A percentile compares a stretch with the other conserved stretches of the same genome.
These are phyloP conservation scores for Macrolepiota albuminosa DNA, from an alignment of 768 basidiomycete species.

Conservation along the genomic window DNA sequence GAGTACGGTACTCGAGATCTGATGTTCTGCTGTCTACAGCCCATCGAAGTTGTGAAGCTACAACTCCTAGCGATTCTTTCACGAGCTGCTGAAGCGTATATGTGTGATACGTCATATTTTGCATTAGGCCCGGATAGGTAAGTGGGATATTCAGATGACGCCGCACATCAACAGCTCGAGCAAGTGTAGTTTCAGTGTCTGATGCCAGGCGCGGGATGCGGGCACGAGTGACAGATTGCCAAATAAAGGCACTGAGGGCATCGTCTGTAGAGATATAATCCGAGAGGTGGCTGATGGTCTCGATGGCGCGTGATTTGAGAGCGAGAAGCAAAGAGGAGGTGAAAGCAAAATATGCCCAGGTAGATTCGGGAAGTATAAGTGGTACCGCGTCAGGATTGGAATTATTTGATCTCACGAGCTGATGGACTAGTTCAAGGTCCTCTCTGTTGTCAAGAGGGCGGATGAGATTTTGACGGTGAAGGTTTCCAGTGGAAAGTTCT, in stretches of 20 bases:
- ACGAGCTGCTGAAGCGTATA: constrained; percentile 12
- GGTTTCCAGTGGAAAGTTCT: constrained; percentile 18
- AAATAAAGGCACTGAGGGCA: constrained; percentile 22
- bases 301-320: constrained; percentile 18
- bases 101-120: constrained; percentile 21
- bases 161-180: constrained; percentile 22
- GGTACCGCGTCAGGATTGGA: not conserved
- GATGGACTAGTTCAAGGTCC: not conserved
- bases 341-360: constrained; percentile 3
- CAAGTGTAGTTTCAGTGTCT: constrained; percentile 13
- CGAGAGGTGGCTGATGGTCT: constrained; percentile 7
- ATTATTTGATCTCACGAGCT: not conserved
- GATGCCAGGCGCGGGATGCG: constrained; percentile 19
- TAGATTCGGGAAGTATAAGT: not conserved
- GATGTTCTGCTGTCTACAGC: constrained; percentile 17
- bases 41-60: constrained; percentile 21
- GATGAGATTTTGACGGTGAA: constrained; percentile 13
- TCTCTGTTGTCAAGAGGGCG: constrained; percentile 4
- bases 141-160: constrained; percentile 18
- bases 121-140: constrained; percentile 20
- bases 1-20: constrained; percentile 14
- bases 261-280: constrained; percentile 24
- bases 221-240: constrained; percentile 21
- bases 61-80: constrained; percentile 14
- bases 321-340: not conserved